Base-by-base conservation (phyloP, 148 eudicot genomes). In the Amaranthus cruentus region DNA sequence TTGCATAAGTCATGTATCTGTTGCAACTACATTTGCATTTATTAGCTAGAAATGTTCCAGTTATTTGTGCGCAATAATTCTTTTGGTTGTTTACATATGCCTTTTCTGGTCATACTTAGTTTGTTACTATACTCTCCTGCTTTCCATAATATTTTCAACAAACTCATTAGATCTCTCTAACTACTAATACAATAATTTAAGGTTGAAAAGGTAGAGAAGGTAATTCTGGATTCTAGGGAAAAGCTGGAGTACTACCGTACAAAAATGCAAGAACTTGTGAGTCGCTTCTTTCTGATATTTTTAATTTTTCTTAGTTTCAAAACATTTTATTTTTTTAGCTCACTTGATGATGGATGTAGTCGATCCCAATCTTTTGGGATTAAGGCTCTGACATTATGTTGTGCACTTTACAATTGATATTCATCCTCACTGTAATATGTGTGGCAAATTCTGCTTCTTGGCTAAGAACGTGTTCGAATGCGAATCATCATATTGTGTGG, bases 221-320 rank as follows among this genome's bases (percentile, higher is more conserved):
- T 90, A 71, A 64, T 82, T 82, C 83, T 95, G 50, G 99, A 95
- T 86, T 91, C 97, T 52, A 91, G 77, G 83, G 99, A 95, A 78
- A 95, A 95, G 88, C 79, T 92, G 55, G 96, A 88, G 79, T 95
- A 78, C 85, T 95, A 88, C 83, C 85, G 97, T 75, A 79, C 91
- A 76, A 95, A 95, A 81, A 95, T 95, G 99, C 99, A 95, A 79
- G 99, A 95, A 73, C 97, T 95, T 85, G 99, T 95, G 76, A 88
- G 98, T 85, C 65, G 66, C 65, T 82, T 69, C 66, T 72, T 66
- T 67, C 55, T 43, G 13, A 15, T 28, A 38, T 73, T 48, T 68
- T 15, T 14, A 48, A 38, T 65, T 28, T 63, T 58, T 1, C 52
- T 58, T 49, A 14, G 8, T 66, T 78, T 70, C 6, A 55, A 4